Evolutionary conservation across 305 asterid species (phyloP).

Genomic region (Rubia peregrina): DNA sequence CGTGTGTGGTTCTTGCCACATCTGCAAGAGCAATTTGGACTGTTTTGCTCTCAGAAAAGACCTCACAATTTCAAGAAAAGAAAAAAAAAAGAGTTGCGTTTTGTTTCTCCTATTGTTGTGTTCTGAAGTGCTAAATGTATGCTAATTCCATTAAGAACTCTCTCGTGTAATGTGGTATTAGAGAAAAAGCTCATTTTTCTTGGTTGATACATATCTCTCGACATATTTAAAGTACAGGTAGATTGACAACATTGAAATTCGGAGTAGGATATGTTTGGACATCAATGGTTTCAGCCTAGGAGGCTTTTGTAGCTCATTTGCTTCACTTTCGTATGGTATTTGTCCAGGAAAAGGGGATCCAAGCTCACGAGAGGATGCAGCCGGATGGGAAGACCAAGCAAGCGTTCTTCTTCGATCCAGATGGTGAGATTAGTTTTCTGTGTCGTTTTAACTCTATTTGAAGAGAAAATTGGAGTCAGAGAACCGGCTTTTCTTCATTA

Average conservation of each 20-base stretch:
- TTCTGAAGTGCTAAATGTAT: background rate
- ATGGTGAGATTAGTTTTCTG: constrained; percentile 40
- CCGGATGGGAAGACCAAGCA: constrained; percentile 73
- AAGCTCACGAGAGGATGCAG: constrained; percentile 42
- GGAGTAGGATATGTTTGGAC: background rate
- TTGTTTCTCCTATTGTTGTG: background rate
- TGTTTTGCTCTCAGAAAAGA: background rate
- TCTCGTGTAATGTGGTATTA: background rate
- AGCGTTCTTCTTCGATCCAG: constrained; percentile 91
- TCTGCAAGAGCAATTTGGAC: background rate
- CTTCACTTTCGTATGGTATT: background rate
- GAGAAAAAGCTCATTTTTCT: background rate
- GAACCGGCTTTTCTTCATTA: background rate
- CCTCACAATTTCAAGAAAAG: background rate
- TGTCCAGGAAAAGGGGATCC: constrained; percentile 62
- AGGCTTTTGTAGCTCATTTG: background rate
- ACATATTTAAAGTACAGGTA: background rate
- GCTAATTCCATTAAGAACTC: background rate
- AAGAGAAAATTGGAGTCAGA: background rate
- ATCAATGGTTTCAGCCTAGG: background rate
- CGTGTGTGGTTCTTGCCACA: background rate
- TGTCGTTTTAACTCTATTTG: too few relatives aligned
- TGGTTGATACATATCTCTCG: background rate
- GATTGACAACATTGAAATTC: background rate
- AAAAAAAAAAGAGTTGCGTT: background rate